Evolutionary conservation across 202 grass and related monocot genomes (phyloP).

Genomic region (Bolboschoenoplectus hybrid): DNA sequence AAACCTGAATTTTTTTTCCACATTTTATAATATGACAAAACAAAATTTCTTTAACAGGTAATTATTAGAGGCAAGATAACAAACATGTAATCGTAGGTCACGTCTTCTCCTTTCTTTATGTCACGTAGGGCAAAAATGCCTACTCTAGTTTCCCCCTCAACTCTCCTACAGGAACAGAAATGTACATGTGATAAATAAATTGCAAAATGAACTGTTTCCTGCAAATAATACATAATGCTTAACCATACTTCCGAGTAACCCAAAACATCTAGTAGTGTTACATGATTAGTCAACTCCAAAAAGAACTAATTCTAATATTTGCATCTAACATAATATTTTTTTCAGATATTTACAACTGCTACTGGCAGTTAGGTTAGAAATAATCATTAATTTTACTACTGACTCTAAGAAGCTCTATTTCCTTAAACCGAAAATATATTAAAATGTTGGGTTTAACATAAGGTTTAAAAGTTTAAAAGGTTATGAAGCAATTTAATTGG

Average conservation of each 20-base stretch:
- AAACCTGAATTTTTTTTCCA: slow-evolving; percentile 59
- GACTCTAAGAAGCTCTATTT: background rate
- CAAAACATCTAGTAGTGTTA: slow-evolving; percentile 10
- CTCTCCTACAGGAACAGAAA: slow-evolving; percentile 59
- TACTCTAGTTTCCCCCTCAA: slow-evolving; percentile 91
- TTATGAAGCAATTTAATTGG: background rate
- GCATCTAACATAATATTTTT: background rate
- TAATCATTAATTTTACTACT: background rate
- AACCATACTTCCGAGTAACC: background rate
- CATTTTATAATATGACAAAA: slow-evolving; percentile 39
- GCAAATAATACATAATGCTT: background rate
- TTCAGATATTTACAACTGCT: background rate
- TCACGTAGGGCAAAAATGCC: slow-evolving; percentile 80
- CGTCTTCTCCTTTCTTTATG: slow-evolving; percentile 83
- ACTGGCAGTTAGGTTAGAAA: background rate
- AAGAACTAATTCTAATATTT: background rate
- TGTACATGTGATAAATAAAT: slow-evolving; percentile 25
- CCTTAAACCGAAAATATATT: background rate
- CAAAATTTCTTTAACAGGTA: slow-evolving; percentile 1
- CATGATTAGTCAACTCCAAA: background rate
- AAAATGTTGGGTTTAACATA: background rate
- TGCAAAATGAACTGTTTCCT: slow-evolving; percentile 26
- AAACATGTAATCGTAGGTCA: slow-evolving; percentile 97
- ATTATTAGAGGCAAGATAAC: slow-evolving; percentile 34
- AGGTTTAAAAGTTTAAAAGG: background rate